Conservation (phyloP, 1,139 yeast genomes). For the Sugiyamaella sp. region DNA sequence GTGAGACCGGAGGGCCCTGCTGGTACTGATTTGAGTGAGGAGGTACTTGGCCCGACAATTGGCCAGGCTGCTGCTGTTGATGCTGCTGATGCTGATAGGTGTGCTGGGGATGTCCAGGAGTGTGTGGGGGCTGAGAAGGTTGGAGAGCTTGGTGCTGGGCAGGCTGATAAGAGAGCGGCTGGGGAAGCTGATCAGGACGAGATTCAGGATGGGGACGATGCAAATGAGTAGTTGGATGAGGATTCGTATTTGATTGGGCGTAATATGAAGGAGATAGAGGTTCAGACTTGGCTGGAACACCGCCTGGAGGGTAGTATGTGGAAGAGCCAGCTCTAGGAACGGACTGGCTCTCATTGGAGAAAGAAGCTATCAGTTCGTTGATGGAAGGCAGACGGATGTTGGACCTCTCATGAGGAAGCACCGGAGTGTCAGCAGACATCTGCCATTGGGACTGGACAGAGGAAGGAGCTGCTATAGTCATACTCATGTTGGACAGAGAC, state of each 20-base stretch:
- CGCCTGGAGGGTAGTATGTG: background rate
- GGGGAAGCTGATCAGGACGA: slow-evolving; percentile 19
- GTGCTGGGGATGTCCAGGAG: slow-evolving; percentile 10
- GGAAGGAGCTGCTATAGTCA: slow-evolving; percentile 10
- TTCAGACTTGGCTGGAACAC: background rate
- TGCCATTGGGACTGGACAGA: slow-evolving; percentile 13
- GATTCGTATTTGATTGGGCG: background rate
- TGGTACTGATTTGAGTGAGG: slow-evolving; percentile 7
- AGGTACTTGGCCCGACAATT: background rate
- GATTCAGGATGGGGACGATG: slow-evolving; percentile 1
- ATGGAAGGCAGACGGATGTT: slow-evolving; percentile 21
- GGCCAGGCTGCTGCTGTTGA: slow-evolving; percentile 4
- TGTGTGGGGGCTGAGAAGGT: background rate
- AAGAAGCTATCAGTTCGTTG: slow-evolving; percentile 20
- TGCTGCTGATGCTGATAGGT: slow-evolving; percentile 16
- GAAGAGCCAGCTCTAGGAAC: slow-evolving; percentile 6
- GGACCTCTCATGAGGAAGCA: slow-evolving; percentile 19
- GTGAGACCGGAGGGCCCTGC: slow-evolving; percentile 7
- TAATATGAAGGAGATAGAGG: slow-evolving; percentile 6
- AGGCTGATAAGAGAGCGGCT: slow-evolving; percentile 6
- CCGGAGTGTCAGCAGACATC: slow-evolving; percentile 20
- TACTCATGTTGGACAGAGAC: background rate
- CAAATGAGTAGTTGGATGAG: background rate
- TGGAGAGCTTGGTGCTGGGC: background rate
- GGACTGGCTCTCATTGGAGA: slow-evolving; percentile 8